A percentile compares a stretch with the other conserved stretches of the same genome.
Conservation (phyloP, 345 rosid species). For the Arabidopsis arenosa region DNA sequence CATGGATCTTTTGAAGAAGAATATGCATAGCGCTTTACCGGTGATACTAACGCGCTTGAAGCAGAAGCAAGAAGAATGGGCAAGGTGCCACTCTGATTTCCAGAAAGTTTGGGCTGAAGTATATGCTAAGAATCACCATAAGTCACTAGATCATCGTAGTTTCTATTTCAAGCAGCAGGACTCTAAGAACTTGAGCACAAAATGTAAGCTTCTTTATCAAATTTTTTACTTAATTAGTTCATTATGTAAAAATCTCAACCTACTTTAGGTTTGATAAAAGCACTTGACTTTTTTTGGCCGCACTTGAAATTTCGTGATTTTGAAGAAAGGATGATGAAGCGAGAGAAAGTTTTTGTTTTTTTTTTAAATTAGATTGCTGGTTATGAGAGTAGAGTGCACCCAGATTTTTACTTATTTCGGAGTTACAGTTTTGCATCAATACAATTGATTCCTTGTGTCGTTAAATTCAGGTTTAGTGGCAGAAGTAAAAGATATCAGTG, state of each 20-base stretch:
- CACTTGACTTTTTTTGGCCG: constrained; percentile 5
- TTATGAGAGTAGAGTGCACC: constrained; percentile 19
- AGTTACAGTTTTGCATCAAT: constrained; percentile 29
- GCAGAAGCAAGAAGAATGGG: constrained; percentile 99
- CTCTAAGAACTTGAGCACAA: constrained; percentile 85
- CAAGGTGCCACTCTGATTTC: constrained; percentile 89
- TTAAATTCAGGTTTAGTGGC: constrained; percentile 70
- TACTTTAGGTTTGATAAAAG: constrained; percentile 28
- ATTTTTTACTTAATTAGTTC: constrained; percentile 3
- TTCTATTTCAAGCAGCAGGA: constrained; percentile 99
- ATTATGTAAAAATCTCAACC: constrained; percentile 11
- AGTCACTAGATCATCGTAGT: constrained; percentile 97
- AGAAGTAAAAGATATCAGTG: constrained; percentile 91
- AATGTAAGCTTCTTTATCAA: constrained; percentile 56
- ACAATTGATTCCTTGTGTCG: constrained; percentile 19
- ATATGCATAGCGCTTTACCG: constrained; percentile 82
- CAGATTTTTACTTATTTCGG: constrained; percentile 10
- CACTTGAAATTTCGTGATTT: background rate
- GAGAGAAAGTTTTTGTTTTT: background rate
- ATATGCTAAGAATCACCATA: constrained; percentile 91
- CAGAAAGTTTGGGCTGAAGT: constrained; percentile 99
- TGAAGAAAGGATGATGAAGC: background rate
- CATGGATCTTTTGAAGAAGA: constrained; percentile 86
- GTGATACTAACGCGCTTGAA: constrained; percentile 94
- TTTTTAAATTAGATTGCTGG: background rate